Base-by-base conservation (phyloP, 228 moss, liverwort and hornwort species). In the Sphagnum fallax region DNA sequence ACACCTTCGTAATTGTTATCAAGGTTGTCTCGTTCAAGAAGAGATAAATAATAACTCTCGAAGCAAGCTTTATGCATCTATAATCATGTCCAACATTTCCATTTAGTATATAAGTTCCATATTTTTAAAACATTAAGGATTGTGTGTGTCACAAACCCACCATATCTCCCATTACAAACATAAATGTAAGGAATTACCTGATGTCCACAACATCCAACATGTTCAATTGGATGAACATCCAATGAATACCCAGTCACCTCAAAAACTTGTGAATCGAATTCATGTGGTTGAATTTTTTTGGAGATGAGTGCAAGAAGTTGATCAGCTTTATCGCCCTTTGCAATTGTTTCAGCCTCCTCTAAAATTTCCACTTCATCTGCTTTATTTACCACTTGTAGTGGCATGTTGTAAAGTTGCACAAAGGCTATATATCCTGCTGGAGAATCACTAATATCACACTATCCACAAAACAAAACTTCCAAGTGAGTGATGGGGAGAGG, bases 391-490 rank as follows among this genome's bases (percentile, higher is more conserved):
- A 74, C 70, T 62, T 84, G 78, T 63, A 70, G 71, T 57, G 93
- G 87, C 49, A 98, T 73, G 69, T 87, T 93, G 68, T 93, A 93
- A 5, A 87, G 91, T 78, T 98, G 97, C 74, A 98, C 93, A 16
- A 93, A 75, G 16, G 93, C 93, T 79, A 98, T 98, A 93, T 93
- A 98, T 70, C 97, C 91, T 13, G 83, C 85, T 65, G 91, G 84
- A 58, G 92, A 91, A 55, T 91, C 84, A 10, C 87, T 82, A 52
- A 78, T 79, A 81, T 90, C 93, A 82, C 88, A 89, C 97, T 96
- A 88, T 70, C 32, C 32, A 32, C 32, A 32, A 32, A 32, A 32
- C 32, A 32, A 32, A 32, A 32, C 32, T 32, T 32, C 32, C 32
- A 32, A 32, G 1, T 62, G 62, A 62, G 32, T 32, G 18, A 62